Base-by-base conservation (phyloP, 768 basidiomycete species). In the Tricholoma sp. region DNA sequence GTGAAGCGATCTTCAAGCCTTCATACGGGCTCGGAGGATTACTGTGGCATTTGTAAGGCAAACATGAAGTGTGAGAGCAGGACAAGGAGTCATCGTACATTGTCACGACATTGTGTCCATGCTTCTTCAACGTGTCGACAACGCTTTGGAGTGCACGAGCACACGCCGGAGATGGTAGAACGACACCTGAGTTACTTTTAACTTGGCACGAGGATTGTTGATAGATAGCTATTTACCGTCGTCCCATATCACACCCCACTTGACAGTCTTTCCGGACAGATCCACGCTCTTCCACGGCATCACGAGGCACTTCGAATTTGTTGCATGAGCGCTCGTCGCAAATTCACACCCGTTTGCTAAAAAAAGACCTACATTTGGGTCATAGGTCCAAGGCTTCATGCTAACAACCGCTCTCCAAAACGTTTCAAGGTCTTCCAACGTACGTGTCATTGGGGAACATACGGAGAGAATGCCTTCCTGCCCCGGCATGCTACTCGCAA, bases 341-440 rank as follows among this genome's bases (percentile, higher is more conserved):
- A 62, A 24, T 61, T 17, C 64, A 50, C 18, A 66, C 69, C 1
- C 59, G 63, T 55, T 33, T 28, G 13, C 42, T 10, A 10, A 28
- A 5, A 54, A 17, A 44, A n/a, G 3, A 57, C 70, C 39, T 54
- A 79, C 79, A 17, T 76, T 69, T 53, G 77, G 76, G 64, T 87
- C 86, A 58, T 86, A 86, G 12, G 76, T 73, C 84, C 85, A 87
- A 28, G 85, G 83, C 31, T 76, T 72, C 82, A 84, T 86, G 49
- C 72, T 70, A 53, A 85, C 73, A 1, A 88, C 68, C 2, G 80
- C 79, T 53, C 76, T 77, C 84, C 83, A 88, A 64, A 86, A 80
- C 18, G 79, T 79, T 61, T 82, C 81, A 29, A 88, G 70, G 65
- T 87, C 84, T 44, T 78, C 79, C 42, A 86, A 68, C 0, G 79